These are phyloP conservation scores for Alternaria sp. DNA, from an alignment of 2,329 filamentous ascomycete species.

Conservation along the genomic window DNA sequence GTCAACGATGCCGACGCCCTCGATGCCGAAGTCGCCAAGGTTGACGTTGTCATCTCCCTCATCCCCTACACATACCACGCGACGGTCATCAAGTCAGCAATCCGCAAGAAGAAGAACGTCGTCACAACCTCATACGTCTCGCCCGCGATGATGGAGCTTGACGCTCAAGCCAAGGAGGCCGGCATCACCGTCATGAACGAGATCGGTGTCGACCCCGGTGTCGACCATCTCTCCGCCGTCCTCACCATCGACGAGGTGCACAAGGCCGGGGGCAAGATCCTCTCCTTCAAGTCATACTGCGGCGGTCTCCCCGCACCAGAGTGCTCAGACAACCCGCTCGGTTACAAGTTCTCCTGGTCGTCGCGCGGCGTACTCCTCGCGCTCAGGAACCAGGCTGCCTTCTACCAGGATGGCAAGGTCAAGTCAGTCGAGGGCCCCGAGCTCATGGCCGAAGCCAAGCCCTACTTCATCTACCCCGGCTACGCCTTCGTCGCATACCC, in stretches of 20 bases:
- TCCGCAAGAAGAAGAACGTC: slow-evolving; percentile 92
- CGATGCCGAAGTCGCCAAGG: slow-evolving; percentile 79
- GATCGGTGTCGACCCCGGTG: slow-evolving; percentile 66
- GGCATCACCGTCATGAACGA: slow-evolving; percentile 99
- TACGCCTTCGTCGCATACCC: slow-evolving; percentile 91
- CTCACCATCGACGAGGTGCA: slow-evolving; percentile 91
- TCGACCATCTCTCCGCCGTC: slow-evolving; percentile 81
- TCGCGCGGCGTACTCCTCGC: slow-evolving; percentile 86
- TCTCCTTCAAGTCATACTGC: slow-evolving; percentile 82
- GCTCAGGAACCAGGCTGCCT: slow-evolving; percentile 82
- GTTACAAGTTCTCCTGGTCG: slow-evolving; percentile 85
- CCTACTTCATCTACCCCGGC: slow-evolving; percentile 88
- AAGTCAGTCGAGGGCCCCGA: slow-evolving; percentile 64
- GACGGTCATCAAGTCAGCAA: slow-evolving; percentile 89
- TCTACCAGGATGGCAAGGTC: slow-evolving; percentile 79
- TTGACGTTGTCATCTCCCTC: slow-evolving; percentile 74
- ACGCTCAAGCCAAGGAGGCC: slow-evolving; percentile 81
- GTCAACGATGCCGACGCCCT: slow-evolving; percentile 78
- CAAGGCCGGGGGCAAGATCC: slow-evolving; percentile 82
- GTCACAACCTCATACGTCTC: slow-evolving; percentile 95
- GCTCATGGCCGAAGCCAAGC: slow-evolving; percentile 86
- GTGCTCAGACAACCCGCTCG: slow-evolving; percentile 83
- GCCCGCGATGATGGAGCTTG: slow-evolving; percentile 88
- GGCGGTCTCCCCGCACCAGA: slow-evolving; percentile 62
- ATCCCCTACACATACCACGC: slow-evolving; percentile 77